Evolutionary conservation across 2,329 filamentous ascomycete genomes (phyloP).

Genomic region (Xylaria sp.): DNA sequence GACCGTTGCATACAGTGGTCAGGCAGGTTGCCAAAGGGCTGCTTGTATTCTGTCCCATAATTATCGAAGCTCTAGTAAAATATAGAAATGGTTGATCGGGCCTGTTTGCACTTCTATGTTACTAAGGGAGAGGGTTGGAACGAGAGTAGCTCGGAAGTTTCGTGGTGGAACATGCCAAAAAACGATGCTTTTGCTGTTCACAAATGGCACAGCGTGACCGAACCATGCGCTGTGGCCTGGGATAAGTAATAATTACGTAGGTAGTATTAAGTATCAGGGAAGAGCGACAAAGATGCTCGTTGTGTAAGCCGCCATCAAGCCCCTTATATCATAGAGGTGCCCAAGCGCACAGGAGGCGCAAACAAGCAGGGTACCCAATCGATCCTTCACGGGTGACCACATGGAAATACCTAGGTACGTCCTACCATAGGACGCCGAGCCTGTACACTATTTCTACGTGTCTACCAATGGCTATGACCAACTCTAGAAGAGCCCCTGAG

Average conservation of each 20-base stretch:
- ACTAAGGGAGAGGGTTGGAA: neutral
- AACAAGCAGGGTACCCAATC: neutral
- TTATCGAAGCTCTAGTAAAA: constrained; percentile 20
- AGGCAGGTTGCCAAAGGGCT: constrained; percentile 59
- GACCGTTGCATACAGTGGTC: constrained; percentile 58
- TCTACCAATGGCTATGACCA: neutral
- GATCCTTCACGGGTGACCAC: neutral
- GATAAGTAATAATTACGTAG: neutral
- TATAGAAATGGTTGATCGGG: neutral
- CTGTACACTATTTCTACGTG: neutral
- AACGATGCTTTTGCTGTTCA: neutral
- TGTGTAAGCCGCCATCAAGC: neutral
- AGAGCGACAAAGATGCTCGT: constrained; percentile 1
- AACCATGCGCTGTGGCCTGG: neutral
- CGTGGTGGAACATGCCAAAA: neutral
- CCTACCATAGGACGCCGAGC: neutral
- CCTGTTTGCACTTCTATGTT: neutral
- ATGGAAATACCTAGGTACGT: neutral
- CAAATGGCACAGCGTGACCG: neutral
- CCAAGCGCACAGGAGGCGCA: neutral
- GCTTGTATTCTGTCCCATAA: constrained; percentile 59
- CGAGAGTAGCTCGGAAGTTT: neutral
- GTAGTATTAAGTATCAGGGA: neutral
- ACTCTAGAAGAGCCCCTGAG: constrained; percentile 15
- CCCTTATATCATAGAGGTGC: neutral